Conservation (phyloP, 495 filamentous ascomycete species). For the Glarea lozoyensis region DNA sequence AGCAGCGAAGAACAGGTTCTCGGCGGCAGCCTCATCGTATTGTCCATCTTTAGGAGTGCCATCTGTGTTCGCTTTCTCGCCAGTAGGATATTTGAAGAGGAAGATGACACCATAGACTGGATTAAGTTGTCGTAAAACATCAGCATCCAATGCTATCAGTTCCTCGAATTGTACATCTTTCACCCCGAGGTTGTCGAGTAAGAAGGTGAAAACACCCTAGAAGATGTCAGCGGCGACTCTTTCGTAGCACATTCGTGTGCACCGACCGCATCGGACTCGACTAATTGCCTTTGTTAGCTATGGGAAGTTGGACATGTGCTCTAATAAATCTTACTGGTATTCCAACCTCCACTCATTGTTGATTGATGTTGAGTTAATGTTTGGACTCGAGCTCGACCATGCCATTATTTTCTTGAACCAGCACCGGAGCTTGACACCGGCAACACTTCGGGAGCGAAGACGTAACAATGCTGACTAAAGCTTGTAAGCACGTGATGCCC, state of each 20-base stretch:
- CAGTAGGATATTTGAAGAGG: conserved; percentile 94
- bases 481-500: too few species aligned
- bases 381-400: too few species aligned
- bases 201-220: conserved; percentile 94
- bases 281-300: conserved; percentile 40
- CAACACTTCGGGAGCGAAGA: too few species aligned
- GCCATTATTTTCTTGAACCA: too few species aligned
- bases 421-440: too few species aligned
- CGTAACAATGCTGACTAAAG: too few species aligned
- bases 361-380: neutral
- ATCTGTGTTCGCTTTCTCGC: conserved; percentile 48
- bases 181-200: conserved; percentile 85
- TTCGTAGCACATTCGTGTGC: conserved; percentile 4
- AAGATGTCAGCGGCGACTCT: conserved; percentile 10
- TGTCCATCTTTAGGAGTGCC: conserved; percentile 63
- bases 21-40: conserved; percentile 65
- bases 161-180: conserved; percentile 96
- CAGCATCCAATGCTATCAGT: conserved; percentile 79
- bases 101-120: conserved; percentile 97
- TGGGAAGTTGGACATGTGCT: neutral
- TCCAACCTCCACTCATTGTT: conserved; percentile 52
- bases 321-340: conserved; percentile 37
- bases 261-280: conserved; percentile 90
- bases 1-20: conserved; percentile 84
- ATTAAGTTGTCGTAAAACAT: conserved; percentile 65